phyloP scores from a whole-genome alignment of 1,284 basidiomycete genomes.

The Irpex sp. region DNA sequence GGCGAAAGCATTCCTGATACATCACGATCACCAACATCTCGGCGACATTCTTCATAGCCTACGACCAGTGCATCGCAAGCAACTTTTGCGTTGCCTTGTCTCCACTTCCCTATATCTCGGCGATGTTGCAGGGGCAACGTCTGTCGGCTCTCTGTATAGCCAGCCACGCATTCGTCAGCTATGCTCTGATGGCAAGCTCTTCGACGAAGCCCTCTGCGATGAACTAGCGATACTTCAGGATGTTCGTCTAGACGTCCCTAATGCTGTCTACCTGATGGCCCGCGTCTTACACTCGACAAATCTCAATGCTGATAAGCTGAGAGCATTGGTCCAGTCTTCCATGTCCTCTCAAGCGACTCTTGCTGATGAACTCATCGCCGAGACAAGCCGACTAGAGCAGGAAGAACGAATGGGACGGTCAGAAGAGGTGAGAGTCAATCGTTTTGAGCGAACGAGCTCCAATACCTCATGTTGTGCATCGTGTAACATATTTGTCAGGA shows the following conservation, averaged over 20 bases:
- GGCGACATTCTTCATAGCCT: slow-evolving; percentile 12
- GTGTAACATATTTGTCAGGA: background rate
- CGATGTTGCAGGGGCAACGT: slow-evolving; percentile 15
- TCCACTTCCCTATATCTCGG: slow-evolving; percentile 13
- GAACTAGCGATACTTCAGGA: slow-evolving; percentile 19
- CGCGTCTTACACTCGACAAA: slow-evolving; percentile 18
- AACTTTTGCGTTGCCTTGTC: slow-evolving; percentile 15
- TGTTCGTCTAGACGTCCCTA: slow-evolving; percentile 22
- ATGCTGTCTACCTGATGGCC: slow-evolving; percentile 20
- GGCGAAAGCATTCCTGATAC: slow-evolving; percentile 10
- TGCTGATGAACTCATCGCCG: slow-evolving; percentile 16
- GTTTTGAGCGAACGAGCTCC: background rate
- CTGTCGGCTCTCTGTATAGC: slow-evolving; percentile 19
- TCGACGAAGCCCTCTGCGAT: slow-evolving; percentile 13
- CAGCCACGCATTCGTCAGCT: slow-evolving; percentile 7
- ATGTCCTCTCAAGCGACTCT: slow-evolving; percentile 12
- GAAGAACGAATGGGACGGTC: too few relatives aligned
- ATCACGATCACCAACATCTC: slow-evolving; percentile 3
- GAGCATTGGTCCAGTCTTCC: slow-evolving; percentile 16
- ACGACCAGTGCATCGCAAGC: slow-evolving; percentile 9
- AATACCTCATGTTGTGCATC: background rate
- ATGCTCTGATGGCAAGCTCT: slow-evolving; percentile 1
- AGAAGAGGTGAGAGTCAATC: background rate
- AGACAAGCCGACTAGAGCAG: slow-evolving; percentile 3
- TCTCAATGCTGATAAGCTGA: slow-evolving; percentile 5